Conservation (phyloP, 495 filamentous ascomycete species). For the Evernia prunastri region DNA sequence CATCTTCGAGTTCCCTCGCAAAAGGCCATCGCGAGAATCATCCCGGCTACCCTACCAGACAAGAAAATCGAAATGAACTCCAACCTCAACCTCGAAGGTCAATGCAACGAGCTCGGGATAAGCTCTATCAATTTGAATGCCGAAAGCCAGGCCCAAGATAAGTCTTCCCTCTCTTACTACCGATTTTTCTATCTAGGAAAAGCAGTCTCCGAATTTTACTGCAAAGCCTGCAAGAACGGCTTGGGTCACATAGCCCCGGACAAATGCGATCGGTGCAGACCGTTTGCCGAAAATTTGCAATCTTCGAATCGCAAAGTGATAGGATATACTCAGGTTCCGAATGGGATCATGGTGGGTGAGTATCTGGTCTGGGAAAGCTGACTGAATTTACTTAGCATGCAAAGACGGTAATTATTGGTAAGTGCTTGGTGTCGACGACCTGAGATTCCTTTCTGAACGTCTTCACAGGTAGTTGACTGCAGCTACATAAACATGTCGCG, state of each 20-base stretch:
- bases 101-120: background rate
- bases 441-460: background rate
- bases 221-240: background rate
- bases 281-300: background rate
- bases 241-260: background rate
- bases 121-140: background rate
- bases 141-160: background rate
- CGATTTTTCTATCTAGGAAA: background rate
- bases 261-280: background rate
- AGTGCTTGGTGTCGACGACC: background rate
- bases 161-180: background rate
- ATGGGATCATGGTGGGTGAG: background rate
- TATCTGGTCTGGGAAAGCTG: background rate
- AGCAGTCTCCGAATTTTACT: background rate
- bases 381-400: background rate
- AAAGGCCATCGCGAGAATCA: too few species aligned
- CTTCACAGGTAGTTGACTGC: background rate
- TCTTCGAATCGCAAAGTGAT: background rate
- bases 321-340: background rate
- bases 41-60: background rate
- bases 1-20: background rate
- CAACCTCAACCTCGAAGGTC: background rate
- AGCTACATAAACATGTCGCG: background rate
- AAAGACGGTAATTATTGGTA: background rate
- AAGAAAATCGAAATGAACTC: background rate